Percentiles rank a stretch among this genome's conserved stretches.
Conservation (phyloP, 2,329 filamentous ascomycete genomes). For the Fusarium redolens region DNA sequence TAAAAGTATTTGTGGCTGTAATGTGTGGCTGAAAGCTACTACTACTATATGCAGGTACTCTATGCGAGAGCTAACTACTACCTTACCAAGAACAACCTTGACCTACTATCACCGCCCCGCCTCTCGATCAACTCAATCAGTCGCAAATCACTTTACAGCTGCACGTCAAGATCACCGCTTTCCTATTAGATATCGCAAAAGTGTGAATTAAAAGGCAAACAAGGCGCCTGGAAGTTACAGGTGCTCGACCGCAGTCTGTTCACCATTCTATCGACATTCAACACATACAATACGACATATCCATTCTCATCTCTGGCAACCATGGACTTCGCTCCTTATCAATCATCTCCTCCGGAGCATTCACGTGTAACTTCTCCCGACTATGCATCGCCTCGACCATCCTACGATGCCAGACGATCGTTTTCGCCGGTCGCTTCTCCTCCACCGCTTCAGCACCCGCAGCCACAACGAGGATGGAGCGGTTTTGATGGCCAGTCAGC, state of each 20-base stretch:
- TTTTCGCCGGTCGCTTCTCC: constrained; percentile 61
- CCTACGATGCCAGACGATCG: constrained; percentile 65
- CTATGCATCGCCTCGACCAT: constrained; percentile 63
- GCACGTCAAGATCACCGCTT: background rate
- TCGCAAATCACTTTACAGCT: background rate
- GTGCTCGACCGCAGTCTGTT: background rate
- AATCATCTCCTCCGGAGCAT: constrained; percentile 89
- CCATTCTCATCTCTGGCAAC: constrained; percentile 32
- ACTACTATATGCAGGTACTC: constrained; percentile 2
- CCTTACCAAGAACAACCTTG: constrained; percentile 4
- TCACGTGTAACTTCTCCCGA: constrained; percentile 81
- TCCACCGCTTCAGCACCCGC: constrained; percentile 60
- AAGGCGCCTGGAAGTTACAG: background rate
- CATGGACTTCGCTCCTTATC: constrained; percentile 98
- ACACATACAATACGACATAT: background rate
- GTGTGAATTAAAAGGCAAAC: background rate
- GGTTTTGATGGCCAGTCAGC: constrained; percentile 54
- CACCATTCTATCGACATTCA: background rate
- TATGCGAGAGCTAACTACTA: constrained; percentile 13
- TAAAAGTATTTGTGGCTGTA: constrained; percentile 22
- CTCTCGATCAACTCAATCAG: background rate
- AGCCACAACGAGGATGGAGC: constrained; percentile 67
- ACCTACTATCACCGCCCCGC: constrained; percentile 28
- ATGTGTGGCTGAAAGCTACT: constrained; percentile 32
- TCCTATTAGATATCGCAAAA: background rate